A percentile compares a stretch with the other conserved stretches of the same genome.
These are phyloP conservation scores for Globisporangium nodosum DNA, from an alignment of 352 stramenopile species.

Conservation along the genomic window DNA sequence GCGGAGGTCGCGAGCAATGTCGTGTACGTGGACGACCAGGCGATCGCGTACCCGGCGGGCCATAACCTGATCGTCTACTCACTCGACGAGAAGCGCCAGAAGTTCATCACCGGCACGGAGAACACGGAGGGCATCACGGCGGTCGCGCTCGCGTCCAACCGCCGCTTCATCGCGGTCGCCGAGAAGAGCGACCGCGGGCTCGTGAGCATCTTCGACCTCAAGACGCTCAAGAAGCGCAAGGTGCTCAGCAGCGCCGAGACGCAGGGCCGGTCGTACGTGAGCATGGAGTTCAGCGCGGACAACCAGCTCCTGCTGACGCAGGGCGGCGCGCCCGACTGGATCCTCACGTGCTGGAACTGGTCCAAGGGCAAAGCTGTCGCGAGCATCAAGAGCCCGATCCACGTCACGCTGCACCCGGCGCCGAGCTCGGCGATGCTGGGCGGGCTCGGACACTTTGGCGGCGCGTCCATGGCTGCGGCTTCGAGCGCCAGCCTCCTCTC, in stretches of 20 bases:
- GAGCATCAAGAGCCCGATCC: slow-evolving; percentile 63
- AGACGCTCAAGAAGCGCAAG: slow-evolving; percentile 89
- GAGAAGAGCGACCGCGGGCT: slow-evolving; percentile 65
- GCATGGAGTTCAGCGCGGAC: slow-evolving; percentile 87
- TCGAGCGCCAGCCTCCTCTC: slow-evolving; percentile 22
- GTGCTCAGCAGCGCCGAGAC: slow-evolving; percentile 72
- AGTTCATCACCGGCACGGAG: slow-evolving; percentile 82
- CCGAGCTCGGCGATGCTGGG: slow-evolving; percentile 43
- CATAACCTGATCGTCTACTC: slow-evolving; percentile 87
- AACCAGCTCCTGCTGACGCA: slow-evolving; percentile 89
- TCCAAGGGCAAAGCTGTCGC: slow-evolving; percentile 86
- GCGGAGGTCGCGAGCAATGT: slow-evolving; percentile 76
- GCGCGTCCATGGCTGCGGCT: slow-evolving; percentile 14
- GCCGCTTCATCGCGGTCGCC: slow-evolving; percentile 72
- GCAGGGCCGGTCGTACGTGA: slow-evolving; percentile 62
- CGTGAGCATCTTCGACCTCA: slow-evolving; percentile 86
- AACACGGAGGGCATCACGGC: slow-evolving; percentile 67
- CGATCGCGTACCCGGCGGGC: slow-evolving; percentile 79
- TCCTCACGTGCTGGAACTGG: slow-evolving; percentile 91
- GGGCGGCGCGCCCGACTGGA: slow-evolving; percentile 80
- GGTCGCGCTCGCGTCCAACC: slow-evolving; percentile 58
- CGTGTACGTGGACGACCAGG: slow-evolving; percentile 82
- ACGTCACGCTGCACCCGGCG: slow-evolving; percentile 38
- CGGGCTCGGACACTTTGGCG: slow-evolving; percentile 20
- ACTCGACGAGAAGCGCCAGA: slow-evolving; percentile 89